A percentile compares a stretch with the other conserved stretches of the same genome.
These are phyloP conservation scores for Macrophomina tecta DNA, from an alignment of 2,329 filamentous ascomycete species.

Conservation along the genomic window DNA sequence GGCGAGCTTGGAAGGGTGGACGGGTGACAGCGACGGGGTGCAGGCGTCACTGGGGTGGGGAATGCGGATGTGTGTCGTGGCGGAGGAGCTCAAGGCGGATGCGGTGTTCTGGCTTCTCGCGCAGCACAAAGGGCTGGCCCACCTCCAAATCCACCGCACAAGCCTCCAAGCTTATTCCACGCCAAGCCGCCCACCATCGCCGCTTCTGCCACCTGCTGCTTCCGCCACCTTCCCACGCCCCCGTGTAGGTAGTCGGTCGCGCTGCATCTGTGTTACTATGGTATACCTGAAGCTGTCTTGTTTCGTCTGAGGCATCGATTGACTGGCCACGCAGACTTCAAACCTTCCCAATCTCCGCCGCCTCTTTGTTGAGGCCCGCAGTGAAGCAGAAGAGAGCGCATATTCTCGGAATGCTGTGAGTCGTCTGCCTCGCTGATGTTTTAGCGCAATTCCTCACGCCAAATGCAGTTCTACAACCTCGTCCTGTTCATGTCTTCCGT, in stretches of 20 bases:
- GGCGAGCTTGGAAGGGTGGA: not conserved
- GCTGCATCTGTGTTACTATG: not conserved
- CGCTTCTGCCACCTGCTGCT: not conserved
- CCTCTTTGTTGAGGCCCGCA: conserved; percentile 92
- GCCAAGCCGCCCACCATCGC: conserved; percentile 15
- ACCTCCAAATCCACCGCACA: conserved; percentile 30
- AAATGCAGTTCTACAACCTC: conserved; percentile 87
- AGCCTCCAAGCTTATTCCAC: conserved; percentile 25
- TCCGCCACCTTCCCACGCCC: not conserved
- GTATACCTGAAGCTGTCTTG: not conserved
- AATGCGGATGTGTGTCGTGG: conserved; percentile 10
- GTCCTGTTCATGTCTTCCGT: conserved; percentile 97
- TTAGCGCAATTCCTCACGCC: conserved; percentile 6
- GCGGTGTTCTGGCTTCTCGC: conserved; percentile 28
- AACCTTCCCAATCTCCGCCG: conserved; percentile 93
- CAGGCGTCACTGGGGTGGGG: conserved; percentile 3
- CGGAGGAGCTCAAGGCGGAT: conserved; percentile 24
- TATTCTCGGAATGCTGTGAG: conserved; percentile 88
- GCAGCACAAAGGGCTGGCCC: conserved; percentile 29
- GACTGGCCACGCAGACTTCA: conserved; percentile 57
- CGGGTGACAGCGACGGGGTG: not conserved
- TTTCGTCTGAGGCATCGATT: not conserved
- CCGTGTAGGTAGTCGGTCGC: not conserved
- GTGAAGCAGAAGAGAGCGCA: conserved; percentile 90
- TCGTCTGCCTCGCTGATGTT: conserved; percentile 43